Percentiles rank a stretch among this genome's conserved stretches.
phyloP scores from a whole-genome alignment of 495 filamentous ascomycete genomes.

The Hypomontagnella monticulosa region DNA sequence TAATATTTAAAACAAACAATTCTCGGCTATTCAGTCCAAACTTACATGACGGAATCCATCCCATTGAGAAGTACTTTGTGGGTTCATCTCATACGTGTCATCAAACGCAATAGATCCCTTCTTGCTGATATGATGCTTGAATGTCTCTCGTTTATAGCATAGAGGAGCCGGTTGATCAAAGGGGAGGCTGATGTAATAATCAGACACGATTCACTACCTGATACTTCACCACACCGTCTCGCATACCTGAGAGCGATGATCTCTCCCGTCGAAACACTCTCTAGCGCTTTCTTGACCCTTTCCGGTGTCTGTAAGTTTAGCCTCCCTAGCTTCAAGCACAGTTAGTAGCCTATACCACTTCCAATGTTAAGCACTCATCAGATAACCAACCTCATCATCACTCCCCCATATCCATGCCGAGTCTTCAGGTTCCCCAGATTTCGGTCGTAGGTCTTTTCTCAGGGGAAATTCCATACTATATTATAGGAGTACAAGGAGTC shows the following conservation, averaged over 20 bases:
- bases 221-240: neutral
- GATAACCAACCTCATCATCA: conserved; percentile 60
- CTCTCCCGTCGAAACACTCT: conserved; percentile 57
- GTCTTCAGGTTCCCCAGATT: conserved; percentile 36
- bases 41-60: conserved; percentile 71
- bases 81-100: conserved; percentile 72
- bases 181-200: conserved; percentile 57
- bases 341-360: neutral
- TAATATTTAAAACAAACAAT: neutral
- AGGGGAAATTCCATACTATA: conserved; percentile 23
- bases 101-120: conserved; percentile 64
- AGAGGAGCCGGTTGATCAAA: conserved; percentile 60
- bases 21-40: neutral
- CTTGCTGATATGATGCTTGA: conserved; percentile 57
- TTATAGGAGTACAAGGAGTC: too few species aligned
- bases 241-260: conserved; percentile 58
- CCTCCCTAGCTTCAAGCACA: conserved; percentile 47
- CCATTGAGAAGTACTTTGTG: conserved; percentile 76
- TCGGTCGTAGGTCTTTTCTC: conserved; percentile 34
- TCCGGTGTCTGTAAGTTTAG: conserved; percentile 63
- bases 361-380: neutral
- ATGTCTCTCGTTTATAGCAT: conserved; percentile 47
- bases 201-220: neutral
- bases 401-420: conserved; percentile 74
- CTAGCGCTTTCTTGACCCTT: conserved; percentile 55